A percentile compares a stretch with the other conserved stretches of the same genome.
Conservation (phyloP, 176 grass and related monocot genomes). For the Canna indica region DNA sequence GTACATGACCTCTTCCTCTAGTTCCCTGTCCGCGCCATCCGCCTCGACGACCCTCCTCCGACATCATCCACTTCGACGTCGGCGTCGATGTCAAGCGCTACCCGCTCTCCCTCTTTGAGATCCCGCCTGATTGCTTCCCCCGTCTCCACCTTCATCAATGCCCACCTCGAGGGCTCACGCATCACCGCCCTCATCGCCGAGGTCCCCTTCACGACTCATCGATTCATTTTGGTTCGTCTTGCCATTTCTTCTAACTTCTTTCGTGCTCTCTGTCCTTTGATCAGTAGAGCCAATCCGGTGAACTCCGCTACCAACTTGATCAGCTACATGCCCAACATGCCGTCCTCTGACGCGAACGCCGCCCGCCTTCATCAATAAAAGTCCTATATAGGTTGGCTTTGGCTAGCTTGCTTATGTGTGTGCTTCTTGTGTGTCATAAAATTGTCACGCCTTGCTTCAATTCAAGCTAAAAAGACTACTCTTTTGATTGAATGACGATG, state of each 20-base stretch:
- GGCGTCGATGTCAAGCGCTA: slow-evolving; percentile 16
- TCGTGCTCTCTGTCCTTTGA: background rate
- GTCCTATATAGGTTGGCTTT: slow-evolving; percentile 8
- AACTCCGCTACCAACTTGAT: background rate
- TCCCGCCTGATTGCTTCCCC: slow-evolving; percentile 11
- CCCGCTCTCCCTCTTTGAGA: slow-evolving; percentile 15
- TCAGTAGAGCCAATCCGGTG: background rate
- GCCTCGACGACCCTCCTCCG: slow-evolving; percentile 12
- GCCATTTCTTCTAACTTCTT: background rate
- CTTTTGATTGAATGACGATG: background rate
- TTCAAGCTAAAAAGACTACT: slow-evolving; percentile 2
- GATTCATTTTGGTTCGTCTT: background rate
- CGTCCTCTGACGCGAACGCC: background rate
- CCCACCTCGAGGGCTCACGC: background rate
- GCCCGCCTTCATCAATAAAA: background rate
- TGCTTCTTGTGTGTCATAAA: background rate
- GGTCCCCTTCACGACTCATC: background rate
- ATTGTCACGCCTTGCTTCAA: background rate
- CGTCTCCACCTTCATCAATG: background rate
- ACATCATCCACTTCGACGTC: slow-evolving; percentile 19
- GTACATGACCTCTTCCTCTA: slow-evolving; percentile 18
- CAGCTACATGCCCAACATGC: background rate
- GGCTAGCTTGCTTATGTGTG: slow-evolving; percentile 9
- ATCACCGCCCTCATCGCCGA: background rate
- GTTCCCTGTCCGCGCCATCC: slow-evolving; percentile 20